These are phyloP conservation scores for Dalbergia cochinchinensis DNA, from an alignment of 306 rosid species.

Conservation along the genomic window DNA sequence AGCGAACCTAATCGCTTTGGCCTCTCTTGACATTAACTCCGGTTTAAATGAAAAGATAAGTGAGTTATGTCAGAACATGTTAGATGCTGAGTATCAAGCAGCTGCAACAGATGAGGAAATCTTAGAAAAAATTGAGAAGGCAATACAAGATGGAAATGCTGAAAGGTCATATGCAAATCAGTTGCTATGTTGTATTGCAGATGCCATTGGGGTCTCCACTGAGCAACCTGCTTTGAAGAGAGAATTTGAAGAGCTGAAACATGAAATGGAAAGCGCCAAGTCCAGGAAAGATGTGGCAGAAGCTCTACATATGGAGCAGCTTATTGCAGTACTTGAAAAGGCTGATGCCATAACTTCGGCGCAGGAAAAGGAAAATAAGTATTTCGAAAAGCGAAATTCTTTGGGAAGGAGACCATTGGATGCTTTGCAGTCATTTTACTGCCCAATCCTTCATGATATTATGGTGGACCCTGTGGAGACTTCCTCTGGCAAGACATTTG, in stretches of 20 bases:
- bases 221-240: slow-evolving; percentile 53
- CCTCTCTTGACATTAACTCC: slow-evolving; percentile 50
- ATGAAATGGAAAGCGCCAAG: slow-evolving; percentile 54
- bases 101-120: slow-evolving; percentile 54
- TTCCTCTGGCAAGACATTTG: slow-evolving; percentile 69
- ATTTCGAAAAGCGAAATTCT: slow-evolving; percentile 56
- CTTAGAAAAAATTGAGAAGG: slow-evolving; percentile 56
- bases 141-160: slow-evolving; percentile 49
- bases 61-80: slow-evolving; percentile 61
- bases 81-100: slow-evolving; percentile 48
- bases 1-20: slow-evolving; percentile 52
- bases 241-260: slow-evolving; percentile 58
- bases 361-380: slow-evolving; percentile 55
- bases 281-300: slow-evolving; percentile 53
- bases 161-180: slow-evolving; percentile 43
- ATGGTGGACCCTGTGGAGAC: slow-evolving; percentile 88
- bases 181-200: slow-evolving; percentile 54
- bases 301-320: slow-evolving; percentile 60
- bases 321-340: slow-evolving; percentile 55
- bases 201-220: slow-evolving; percentile 58
- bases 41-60: slow-evolving; percentile 46
- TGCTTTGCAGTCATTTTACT: slow-evolving; percentile 63
- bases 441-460: slow-evolving; percentile 60
- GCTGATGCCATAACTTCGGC: slow-evolving; percentile 53
- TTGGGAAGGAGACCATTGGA: slow-evolving; percentile 58